These are phyloP conservation scores for Lycium barbarum DNA, from an alignment of 257 asterid genomes.

Conservation along the genomic window DNA sequence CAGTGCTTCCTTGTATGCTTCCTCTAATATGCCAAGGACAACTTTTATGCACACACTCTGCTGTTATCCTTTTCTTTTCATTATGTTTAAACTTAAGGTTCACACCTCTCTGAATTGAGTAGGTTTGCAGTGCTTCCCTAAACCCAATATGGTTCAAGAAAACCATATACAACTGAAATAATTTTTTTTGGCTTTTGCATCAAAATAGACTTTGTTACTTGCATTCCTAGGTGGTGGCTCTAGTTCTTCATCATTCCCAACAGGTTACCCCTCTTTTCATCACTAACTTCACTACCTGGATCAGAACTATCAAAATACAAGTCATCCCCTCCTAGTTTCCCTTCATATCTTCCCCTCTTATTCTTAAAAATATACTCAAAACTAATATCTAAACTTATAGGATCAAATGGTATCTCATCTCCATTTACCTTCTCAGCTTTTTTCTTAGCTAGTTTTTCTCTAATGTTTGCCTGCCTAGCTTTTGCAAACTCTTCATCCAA, in stretches of 20 bases:
- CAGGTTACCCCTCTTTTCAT: background rate
- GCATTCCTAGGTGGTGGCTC: background rate
- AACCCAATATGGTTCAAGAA: no score
- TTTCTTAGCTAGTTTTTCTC: background rate
- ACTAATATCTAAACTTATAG: background rate
- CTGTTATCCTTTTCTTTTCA: background rate
- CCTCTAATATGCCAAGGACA: conserved; percentile 39
- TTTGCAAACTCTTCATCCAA: no score
- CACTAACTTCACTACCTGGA: background rate
- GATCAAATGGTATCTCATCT: background rate
- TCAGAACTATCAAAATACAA: background rate
- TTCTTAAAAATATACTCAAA: background rate
- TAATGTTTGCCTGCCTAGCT: no score
- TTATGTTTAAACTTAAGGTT: no score
- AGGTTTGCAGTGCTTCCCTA: background rate
- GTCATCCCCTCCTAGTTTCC: background rate
- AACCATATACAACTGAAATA: background rate
- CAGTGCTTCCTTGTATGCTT: background rate
- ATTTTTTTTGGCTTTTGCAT: accelerated
- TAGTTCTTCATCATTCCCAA: background rate
- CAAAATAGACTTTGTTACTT: background rate
- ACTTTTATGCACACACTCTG: background rate
- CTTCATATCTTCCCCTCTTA: background rate
- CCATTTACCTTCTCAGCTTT: background rate
- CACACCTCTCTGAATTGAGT: background rate